Evolutionary conservation across 2,329 filamentous ascomycete species (phyloP).

Genomic region (Fusarium goolgardi): DNA sequence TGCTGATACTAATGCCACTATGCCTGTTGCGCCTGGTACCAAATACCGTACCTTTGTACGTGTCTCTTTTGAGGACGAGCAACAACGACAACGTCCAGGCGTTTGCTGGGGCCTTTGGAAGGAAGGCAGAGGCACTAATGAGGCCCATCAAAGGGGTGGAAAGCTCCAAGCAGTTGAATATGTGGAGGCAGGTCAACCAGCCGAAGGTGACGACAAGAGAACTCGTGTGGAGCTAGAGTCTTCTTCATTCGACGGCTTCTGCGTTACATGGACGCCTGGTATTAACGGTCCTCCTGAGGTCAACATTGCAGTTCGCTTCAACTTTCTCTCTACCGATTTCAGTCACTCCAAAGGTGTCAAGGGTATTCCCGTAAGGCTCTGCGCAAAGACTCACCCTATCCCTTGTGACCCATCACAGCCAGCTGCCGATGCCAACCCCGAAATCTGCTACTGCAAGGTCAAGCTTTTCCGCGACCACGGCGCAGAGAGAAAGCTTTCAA

Average conservation of each 20-base stretch:
- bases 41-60: conserved; percentile 91
- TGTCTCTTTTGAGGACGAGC: conserved; percentile 97
- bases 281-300: conserved; percentile 77
- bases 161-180: conserved; percentile 96
- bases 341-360: conserved; percentile 99
- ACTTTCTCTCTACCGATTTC: conserved; percentile 98
- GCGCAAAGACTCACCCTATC: conserved; percentile 85
- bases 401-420: conserved; percentile 63
- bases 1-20: conserved; percentile 76
- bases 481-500: conserved; percentile 92
- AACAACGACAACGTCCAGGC: conserved; percentile 85
- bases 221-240: conserved; percentile 77
- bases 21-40: conserved; percentile 68
- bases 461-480: conserved; percentile 97
- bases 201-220: conserved; percentile 72
- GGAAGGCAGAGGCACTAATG: conserved; percentile 93
- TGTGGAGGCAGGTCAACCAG: conserved; percentile 73
- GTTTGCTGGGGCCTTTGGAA: conserved; percentile 94
- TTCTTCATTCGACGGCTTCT: conserved; percentile 93
- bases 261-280: conserved; percentile 86
- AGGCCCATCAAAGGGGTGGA: conserved; percentile 92
- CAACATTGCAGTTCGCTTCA: conserved; percentile 92
- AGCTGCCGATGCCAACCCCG: conserved; percentile 61
- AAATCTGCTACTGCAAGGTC: conserved; percentile 95
- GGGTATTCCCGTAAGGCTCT: conserved; percentile 92